A percentile compares a stretch with the other conserved stretches of the same genome.
These are phyloP conservation scores for Kodamaea leandrae DNA, from an alignment of 805 yeast species.

Conservation along the genomic window DNA sequence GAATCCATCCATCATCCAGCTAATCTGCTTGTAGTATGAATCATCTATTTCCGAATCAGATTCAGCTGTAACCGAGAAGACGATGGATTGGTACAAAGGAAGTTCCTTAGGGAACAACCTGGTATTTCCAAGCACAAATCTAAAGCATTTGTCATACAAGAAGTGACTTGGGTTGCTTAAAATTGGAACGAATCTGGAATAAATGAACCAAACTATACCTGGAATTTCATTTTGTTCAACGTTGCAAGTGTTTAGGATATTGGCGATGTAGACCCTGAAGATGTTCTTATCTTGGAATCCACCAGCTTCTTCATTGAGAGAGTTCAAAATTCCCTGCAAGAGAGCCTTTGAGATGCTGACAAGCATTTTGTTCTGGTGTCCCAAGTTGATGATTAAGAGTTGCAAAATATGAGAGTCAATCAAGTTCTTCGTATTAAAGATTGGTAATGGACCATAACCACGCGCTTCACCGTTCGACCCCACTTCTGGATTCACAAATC, in stretches of 20 bases:
- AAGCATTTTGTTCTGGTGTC: conserved; percentile 28
- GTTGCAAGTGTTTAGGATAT: conserved; percentile 38
- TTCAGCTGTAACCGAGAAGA: conserved; percentile 23
- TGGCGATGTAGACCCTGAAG: conserved; percentile 53
- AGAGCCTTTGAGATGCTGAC: conserved; percentile 42
- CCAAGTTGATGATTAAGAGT: conserved; percentile 46
- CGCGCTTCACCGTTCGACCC: conserved; percentile 18
- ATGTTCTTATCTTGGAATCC: conserved; percentile 55
- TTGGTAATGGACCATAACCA: conserved; percentile 12
- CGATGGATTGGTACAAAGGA: conserved; percentile 45
- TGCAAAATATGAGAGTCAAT: conserved; percentile 57
- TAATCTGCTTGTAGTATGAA: conserved; percentile 53
- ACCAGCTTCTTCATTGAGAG: conserved; percentile 32
- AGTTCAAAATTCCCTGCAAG: conserved; percentile 42
- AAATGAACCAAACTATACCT: conserved; percentile 51
- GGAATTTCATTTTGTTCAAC: conserved; percentile 26
- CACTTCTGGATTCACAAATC: conserved; percentile 23
- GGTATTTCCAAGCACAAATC: conserved; percentile 63
- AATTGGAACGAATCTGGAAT: conserved; percentile 56
- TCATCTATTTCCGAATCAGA: conserved; percentile 40
- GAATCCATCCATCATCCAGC: conserved; percentile 63
- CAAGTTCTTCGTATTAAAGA: conserved; percentile 53
- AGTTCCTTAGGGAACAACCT: conserved; percentile 38
- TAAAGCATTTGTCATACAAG: conserved; percentile 66
- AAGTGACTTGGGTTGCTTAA: conserved; percentile 68